Base-by-base conservation (phyloP, 805 yeast genomes). In the Metschnikowia shivogae region DNA sequence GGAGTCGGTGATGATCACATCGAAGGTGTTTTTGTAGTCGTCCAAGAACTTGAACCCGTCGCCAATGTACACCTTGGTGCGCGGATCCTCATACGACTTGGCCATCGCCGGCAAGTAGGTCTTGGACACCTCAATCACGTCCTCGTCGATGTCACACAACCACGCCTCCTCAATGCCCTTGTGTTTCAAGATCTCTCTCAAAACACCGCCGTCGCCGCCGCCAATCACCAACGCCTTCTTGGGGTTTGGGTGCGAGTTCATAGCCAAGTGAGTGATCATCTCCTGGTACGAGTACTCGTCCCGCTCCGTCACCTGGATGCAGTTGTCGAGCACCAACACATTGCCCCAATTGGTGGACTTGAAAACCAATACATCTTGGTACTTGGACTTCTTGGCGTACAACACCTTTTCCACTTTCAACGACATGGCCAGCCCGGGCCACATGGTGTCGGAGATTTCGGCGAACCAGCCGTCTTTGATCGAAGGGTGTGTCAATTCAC, bases 351-450 rank as follows among this genome's bases (percentile, higher is more conserved):
- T 84, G 46, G 96, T 82, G 42, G 95, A 85, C 71, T 90, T 87
- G 74, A 92, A 93, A 43, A 93, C 93, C 47, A 92, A 74, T 14
- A 92, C 90, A 62, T 92, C 98, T 74, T 92, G 99, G 69, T 86
- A 92, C 67, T 83, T 78, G 49, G 97, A 87, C 67, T 84, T 78
- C 65, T 85, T 96, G 50, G 79, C 85, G 70, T 86, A 89, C 54
- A 92, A 76, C 43, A 92, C 79, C 67, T 89, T 82, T 56, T 92
- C 89, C 47, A 92, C 98, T 53, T 82, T 79, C 57, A 92, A 76
- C 42, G 89, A 80, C 93, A 93, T 84, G 56, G 97, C 98, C 77
- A 90, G 96, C 54, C 99, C 99, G 27, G 99, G 98, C 95, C 97
- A 92, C 88, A 89, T 86, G 63, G 95, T 87, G 67, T 90, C 88